Evolutionary conservation across 768 basidiomycete species (phyloP).

Genomic region (Amanita jacksonii): DNA sequence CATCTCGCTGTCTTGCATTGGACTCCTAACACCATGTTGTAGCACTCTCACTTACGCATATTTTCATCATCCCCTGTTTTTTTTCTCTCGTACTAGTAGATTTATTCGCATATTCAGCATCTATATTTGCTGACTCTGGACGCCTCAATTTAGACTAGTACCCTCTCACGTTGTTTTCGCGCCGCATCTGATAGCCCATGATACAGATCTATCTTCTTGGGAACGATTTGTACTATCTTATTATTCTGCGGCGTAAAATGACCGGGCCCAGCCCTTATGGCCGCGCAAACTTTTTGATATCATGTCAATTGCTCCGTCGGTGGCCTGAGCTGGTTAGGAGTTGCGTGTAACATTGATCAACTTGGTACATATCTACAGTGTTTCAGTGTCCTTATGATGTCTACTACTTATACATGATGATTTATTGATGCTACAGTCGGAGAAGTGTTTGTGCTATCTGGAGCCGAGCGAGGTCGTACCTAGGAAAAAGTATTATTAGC

Average conservation of each 20-base stretch:
- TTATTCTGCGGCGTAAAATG: too few relatives aligned
- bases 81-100: neutral
- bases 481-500: neutral
- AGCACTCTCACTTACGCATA: neutral
- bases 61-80: neutral
- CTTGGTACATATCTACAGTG: neutral
- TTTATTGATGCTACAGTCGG: neutral
- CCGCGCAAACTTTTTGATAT: too few relatives aligned
- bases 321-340: too few relatives aligned
- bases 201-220: too few relatives aligned
- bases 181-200: too few relatives aligned
- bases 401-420: neutral
- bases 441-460: neutral
- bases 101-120: too few relatives aligned
- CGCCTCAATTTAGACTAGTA: neutral
- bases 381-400: too few relatives aligned
- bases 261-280: too few relatives aligned
- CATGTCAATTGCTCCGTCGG: too few relatives aligned
- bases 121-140: constrained; percentile 10
- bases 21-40: neutral
- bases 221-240: too few relatives aligned
- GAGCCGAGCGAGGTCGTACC: neutral
- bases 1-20: constrained; percentile 1
- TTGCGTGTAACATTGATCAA: too few relatives aligned
- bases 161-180: too few relatives aligned